Conservation (phyloP, 305 asterid species). For the Petunia hybrid region DNA sequence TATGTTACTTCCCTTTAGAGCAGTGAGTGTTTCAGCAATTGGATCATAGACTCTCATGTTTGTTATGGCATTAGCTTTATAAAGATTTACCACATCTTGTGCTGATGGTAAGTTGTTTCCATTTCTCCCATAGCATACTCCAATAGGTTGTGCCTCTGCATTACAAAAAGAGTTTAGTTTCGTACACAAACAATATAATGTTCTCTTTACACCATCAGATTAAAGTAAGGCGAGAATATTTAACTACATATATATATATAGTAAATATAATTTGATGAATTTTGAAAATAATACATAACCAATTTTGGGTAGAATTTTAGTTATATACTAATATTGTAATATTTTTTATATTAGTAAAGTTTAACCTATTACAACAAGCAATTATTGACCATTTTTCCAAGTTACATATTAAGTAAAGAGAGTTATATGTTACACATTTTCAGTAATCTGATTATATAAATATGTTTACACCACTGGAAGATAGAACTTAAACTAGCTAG, state of each 20-base stretch:
- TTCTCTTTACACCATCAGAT: too few relatives aligned
- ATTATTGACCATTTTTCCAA: not conserved
- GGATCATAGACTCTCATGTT: slow-evolving; percentile 43
- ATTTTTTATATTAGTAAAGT: too few relatives aligned
- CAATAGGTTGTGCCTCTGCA: slow-evolving; percentile 36
- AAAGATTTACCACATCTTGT: slow-evolving; percentile 35
- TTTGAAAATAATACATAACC: too few relatives aligned
- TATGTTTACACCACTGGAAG: not conserved
- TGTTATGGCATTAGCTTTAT: slow-evolving; percentile 29
- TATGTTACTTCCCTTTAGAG: slow-evolving; percentile 47
- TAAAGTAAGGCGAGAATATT: too few relatives aligned
- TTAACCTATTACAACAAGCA: too few relatives aligned
- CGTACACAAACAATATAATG: too few relatives aligned
- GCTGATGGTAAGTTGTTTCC: slow-evolving; percentile 43
- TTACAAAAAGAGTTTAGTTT: not conserved
- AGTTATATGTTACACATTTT: not conserved
- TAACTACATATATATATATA: too few relatives aligned
- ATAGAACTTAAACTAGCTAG: not conserved
- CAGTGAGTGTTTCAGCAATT: slow-evolving; percentile 30
- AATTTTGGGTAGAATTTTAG: too few relatives aligned
- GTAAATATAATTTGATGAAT: too few relatives aligned
- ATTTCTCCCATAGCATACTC: slow-evolving; percentile 49
- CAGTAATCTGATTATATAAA: not conserved
- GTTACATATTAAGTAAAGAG: not conserved
- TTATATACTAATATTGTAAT: too few relatives aligned